Evolutionary conservation across 1,284 basidiomycete species (phyloP).

Genomic region (Heterobasidion parviporum): DNA sequence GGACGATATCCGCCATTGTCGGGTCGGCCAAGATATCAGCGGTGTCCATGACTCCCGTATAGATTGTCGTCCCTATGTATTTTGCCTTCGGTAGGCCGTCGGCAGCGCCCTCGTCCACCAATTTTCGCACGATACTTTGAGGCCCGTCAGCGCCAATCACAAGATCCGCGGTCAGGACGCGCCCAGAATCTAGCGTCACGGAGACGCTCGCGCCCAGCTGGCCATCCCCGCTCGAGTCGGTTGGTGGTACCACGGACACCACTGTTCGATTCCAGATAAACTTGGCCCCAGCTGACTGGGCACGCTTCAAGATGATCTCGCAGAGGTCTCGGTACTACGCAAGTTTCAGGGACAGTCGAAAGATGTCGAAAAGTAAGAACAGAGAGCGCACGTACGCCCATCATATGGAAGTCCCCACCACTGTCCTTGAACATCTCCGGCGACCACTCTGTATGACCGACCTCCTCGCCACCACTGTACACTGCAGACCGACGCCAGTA

Average conservation of each 20-base stretch:
- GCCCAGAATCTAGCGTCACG: conserved; percentile 26
- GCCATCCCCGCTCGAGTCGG: neutral
- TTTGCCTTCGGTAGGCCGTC: conserved; percentile 13
- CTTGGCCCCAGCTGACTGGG: neutral
- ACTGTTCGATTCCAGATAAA: neutral
- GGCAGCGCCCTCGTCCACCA: conserved; percentile 26
- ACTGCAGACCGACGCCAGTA: neutral
- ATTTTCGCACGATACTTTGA: conserved; percentile 41
- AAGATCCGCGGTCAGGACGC: conserved; percentile 29
- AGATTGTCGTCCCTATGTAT: conserved; percentile 44
- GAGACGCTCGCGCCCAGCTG: neutral
- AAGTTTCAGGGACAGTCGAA: no score
- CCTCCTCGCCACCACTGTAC: neutral
- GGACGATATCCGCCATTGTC: conserved; percentile 32
- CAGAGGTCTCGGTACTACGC: neutral
- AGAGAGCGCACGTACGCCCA: neutral
- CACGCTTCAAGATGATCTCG: neutral
- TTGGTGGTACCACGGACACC: neutral
- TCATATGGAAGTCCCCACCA: neutral
- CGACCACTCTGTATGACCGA: neutral
- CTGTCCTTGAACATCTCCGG: neutral
- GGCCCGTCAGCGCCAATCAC: conserved; percentile 38
- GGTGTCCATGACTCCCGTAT: conserved; percentile 41
- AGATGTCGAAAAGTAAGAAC: no score
- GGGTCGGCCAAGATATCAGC: conserved; percentile 39